Evolutionary conservation across 208 protist genomes (phyloP).

Genomic region (Trypanosoma vivax): DNA sequence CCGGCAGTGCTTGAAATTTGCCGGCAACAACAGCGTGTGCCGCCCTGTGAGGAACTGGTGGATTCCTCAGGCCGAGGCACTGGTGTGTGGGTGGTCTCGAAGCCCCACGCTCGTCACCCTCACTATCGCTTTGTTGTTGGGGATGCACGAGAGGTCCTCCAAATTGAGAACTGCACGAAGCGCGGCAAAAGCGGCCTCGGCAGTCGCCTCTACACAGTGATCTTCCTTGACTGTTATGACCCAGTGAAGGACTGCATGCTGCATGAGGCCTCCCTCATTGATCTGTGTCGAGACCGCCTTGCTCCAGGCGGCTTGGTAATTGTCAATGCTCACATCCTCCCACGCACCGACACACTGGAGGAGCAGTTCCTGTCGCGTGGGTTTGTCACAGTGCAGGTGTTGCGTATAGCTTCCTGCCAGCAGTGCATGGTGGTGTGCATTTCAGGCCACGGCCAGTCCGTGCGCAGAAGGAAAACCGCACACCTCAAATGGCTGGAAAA

Average conservation of each 20-base stretch:
- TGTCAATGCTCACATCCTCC: constrained; percentile 73
- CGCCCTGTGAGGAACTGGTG: constrained; percentile 16
- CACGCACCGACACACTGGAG: constrained; percentile 18
- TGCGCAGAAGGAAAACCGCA: neutral
- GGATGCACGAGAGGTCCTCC: constrained; percentile 48
- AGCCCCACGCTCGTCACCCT: constrained; percentile 5
- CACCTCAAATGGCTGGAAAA: neutral
- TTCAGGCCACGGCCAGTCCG: neutral
- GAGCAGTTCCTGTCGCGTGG: constrained; percentile 32
- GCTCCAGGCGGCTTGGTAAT: constrained; percentile 47
- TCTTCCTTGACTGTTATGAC: constrained; percentile 85
- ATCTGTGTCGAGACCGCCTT: constrained; percentile 44
- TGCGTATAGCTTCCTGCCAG: constrained; percentile 51
- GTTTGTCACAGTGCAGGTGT: constrained; percentile 62
- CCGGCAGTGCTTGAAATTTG: constrained; percentile 57
- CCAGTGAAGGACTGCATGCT: constrained; percentile 65
- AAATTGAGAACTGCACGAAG: neutral
- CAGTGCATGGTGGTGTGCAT: constrained; percentile 59
- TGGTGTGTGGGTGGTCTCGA: constrained; percentile 11
- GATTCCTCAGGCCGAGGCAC: neutral
- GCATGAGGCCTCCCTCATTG: constrained; percentile 45
- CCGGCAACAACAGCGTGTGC: constrained; percentile 32
- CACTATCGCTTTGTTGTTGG: constrained; percentile 37
- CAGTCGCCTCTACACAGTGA: constrained; percentile 39
- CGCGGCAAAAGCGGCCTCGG: neutral